Conservation (phyloP, 225 moss, liverwort and hornwort species). For the Climacium dendroides region DNA sequence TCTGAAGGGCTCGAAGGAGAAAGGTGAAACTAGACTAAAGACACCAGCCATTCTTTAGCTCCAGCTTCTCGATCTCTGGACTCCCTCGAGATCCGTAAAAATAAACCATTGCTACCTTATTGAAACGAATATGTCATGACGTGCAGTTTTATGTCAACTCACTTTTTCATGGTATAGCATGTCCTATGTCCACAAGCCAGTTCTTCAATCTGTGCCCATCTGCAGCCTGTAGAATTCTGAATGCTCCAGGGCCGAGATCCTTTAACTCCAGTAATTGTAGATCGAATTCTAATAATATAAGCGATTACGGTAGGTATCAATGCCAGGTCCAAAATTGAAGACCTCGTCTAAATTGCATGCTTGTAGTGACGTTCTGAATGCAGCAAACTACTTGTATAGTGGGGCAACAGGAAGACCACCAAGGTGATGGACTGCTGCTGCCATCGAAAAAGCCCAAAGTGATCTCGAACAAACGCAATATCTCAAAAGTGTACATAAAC, state of each 20-base stretch:
- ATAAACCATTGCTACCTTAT: not conserved
- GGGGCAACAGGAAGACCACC: not conserved
- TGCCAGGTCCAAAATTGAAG: conserved; percentile 9
- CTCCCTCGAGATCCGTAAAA: not conserved
- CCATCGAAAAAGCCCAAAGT: not conserved
- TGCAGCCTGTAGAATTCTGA: not conserved
- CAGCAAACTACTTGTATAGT: not conserved
- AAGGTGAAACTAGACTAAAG: not conserved
- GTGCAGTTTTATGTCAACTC: not conserved
- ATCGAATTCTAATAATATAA: not conserved
- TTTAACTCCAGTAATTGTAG: not conserved
- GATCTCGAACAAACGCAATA: not conserved
- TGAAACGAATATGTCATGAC: not conserved
- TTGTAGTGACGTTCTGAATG: not conserved
- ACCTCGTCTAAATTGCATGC: not conserved
- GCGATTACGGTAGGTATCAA: not conserved
- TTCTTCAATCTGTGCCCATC: not conserved
- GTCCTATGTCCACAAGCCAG: not conserved
- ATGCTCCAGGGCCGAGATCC: not conserved
- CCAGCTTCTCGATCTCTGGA: not conserved
- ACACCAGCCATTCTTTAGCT: not conserved
- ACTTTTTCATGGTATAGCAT: not conserved
- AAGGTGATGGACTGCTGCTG: not conserved
- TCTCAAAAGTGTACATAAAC: not conserved
- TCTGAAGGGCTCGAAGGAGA: not conserved